Conservation (phyloP, 306 rosid species). For the Adenanthera pavonina region DNA sequence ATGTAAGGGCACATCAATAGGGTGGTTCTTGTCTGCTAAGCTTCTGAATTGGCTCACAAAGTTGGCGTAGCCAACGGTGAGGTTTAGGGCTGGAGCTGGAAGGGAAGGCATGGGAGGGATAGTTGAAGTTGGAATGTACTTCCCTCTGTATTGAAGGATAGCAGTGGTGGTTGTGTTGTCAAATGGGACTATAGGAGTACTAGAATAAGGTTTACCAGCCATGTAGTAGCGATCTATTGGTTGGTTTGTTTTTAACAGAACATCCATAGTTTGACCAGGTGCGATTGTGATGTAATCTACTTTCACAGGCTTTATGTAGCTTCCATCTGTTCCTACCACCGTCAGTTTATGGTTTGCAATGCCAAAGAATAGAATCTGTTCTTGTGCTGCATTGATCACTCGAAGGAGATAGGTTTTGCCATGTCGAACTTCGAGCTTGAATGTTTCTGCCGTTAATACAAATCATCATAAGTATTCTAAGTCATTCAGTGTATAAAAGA, state of each 20-base stretch:
- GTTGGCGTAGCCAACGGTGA: conserved; percentile 44
- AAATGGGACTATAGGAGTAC: background rate
- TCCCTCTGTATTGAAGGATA: conserved; percentile 43
- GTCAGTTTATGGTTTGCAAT: conserved; percentile 58
- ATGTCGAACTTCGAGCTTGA: conserved; percentile 48
- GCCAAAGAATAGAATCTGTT: conserved; percentile 51
- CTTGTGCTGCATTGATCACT: conserved; percentile 54
- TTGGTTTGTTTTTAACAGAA: conserved; percentile 52
- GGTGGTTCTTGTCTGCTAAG: conserved; percentile 43
- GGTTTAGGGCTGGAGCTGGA: conserved; percentile 47
- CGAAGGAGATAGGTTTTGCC: conserved; percentile 60
- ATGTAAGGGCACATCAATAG: conserved; percentile 47
- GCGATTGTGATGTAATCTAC: conserved; percentile 53
- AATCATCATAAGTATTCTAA: too few relatives aligned
- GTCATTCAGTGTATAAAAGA: background rate
- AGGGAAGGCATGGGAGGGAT: conserved; percentile 51
- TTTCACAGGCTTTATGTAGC: conserved; percentile 58
- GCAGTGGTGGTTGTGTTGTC: conserved; percentile 60
- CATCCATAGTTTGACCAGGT: conserved; percentile 69
- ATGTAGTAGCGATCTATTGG: conserved; percentile 52
- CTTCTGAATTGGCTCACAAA: conserved; percentile 49
- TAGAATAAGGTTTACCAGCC: conserved; percentile 61
- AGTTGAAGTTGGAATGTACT: background rate
- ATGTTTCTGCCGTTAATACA: conserved; percentile 44
- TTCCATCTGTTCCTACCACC: conserved; percentile 64